These are phyloP conservation scores for Polytrichum commune DNA, from an alignment of 225 moss, liverwort and hornwort species.

Conservation along the genomic window DNA sequence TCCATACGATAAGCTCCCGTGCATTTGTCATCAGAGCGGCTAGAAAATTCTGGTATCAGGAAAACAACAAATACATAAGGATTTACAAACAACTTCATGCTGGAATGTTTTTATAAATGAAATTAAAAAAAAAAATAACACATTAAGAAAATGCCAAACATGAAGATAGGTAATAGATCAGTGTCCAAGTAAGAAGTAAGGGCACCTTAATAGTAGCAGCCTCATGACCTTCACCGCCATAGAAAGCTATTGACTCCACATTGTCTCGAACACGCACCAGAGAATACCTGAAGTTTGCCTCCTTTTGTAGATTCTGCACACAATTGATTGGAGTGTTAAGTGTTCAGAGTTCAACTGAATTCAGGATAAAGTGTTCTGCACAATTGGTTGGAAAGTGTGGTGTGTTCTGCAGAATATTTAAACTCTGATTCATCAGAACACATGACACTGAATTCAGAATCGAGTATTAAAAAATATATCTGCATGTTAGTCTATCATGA, in stretches of 20 bases:
- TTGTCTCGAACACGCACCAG: constrained; percentile 94
- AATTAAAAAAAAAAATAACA: no score
- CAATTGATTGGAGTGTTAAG: background rate
- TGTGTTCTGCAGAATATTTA: no score
- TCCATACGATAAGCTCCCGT: constrained; percentile 86
- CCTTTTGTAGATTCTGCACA: constrained; percentile 79
- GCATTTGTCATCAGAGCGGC: constrained; percentile 71
- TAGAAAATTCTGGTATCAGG: constrained; percentile 59
- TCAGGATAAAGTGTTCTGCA: no score
- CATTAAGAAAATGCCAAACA: no score
- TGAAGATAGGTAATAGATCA: no score
- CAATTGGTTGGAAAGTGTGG: no score
- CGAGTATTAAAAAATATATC: no score
- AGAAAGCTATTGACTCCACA: constrained; percentile 95
- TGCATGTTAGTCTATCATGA: no score
- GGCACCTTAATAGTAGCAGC: constrained; percentile 70
- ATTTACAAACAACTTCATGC: background rate
- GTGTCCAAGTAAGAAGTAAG: background rate
- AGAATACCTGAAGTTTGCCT: constrained; percentile 96
- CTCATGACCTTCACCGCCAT: constrained; percentile 85
- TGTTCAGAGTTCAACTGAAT: background rate
- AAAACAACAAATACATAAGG: background rate
- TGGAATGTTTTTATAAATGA: no score
- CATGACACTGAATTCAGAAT: no score
- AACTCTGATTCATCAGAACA: no score